Base-by-base conservation (phyloP, 371 early-diverging fungal species). In the Mucor indicus region DNA sequence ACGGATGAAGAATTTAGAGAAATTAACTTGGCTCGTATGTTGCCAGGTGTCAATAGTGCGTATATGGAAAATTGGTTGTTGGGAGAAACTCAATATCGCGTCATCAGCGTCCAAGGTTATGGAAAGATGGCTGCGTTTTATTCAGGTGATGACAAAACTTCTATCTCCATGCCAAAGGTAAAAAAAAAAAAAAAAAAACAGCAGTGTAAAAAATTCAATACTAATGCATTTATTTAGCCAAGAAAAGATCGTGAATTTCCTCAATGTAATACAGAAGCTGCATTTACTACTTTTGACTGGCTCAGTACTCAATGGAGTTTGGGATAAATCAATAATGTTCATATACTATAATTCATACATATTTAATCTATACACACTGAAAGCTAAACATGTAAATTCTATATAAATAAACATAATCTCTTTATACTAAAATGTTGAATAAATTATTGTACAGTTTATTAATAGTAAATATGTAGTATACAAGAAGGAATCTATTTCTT, bases 11-110 rank as follows among this genome's bases (percentile, higher is more conserved):
- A 42, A 6, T 52, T 55, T 10, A 55, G 51, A 24, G 48, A 50
- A 27, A 48, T 58, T 4, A 63, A 53, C 17, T 43, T 48, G 12
- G 57, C 55, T 1, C 43, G 60, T 29, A 59, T 59, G 47, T 30
- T 49, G n/a, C 65, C 66, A 4, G 76, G 68, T 44, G 67, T 67
- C 6, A 67, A 71, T 22, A 61, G 69, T 36, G 76, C 76, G n/a
- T 59, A 69, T 19, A 75, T 75, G 51, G 76, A 75, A 33, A 75
- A 75, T 40, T 75, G 72, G 70, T 44, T 75, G 22, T 50, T 75
- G 19, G 69, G 72, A 22, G 62, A 55, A 29, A 72, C 76, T 12
- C 63, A 72, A 30, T 75, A 75, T 43, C 67, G 76, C 21, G 49
- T 75, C 5, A 72, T 75, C 36, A 67, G 66, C 38, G 59, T 62